Conservation (phyloP, 192 early-diverging fungal species). For the Phlyctochytrium bullatum region DNA sequence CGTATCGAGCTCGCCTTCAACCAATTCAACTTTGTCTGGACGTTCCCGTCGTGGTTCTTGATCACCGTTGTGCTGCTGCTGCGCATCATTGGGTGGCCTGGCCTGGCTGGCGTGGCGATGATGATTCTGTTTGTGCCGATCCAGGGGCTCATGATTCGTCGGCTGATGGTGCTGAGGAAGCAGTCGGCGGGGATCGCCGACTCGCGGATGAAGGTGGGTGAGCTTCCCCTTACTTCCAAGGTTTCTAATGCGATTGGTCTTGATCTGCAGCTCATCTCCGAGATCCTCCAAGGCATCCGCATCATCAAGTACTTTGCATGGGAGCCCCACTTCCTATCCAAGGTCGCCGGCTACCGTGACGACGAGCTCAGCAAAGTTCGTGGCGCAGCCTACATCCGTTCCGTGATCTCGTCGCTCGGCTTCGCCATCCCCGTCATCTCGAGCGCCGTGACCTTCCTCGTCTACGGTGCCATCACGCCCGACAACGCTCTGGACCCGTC, state of each 20-base stretch:
- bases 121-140: constrained; percentile 41
- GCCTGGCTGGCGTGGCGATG: constrained; percentile 46
- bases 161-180: constrained; percentile 34
- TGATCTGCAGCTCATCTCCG: constrained; percentile 57
- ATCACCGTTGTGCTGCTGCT: constrained; percentile 11
- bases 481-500: constrained; percentile 29
- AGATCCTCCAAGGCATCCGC: constrained; percentile 69
- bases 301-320: constrained; percentile 77
- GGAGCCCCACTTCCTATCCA: constrained; percentile 60
- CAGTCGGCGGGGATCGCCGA: constrained; percentile 60
- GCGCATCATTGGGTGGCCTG: constrained; percentile 24
- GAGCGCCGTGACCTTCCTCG: constrained; percentile 37
- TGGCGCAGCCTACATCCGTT: neutral
- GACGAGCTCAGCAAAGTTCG: constrained; percentile 25
- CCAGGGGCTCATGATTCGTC: constrained; percentile 37
- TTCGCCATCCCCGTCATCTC: constrained; percentile 41
- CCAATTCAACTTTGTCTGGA: constrained; percentile 19
- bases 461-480: constrained; percentile 31
- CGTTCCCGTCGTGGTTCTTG: constrained; percentile 15
- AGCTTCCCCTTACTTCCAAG: neutral
- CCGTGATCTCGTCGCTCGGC: constrained; percentile 31
- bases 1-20: constrained; percentile 41
- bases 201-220: constrained; percentile 55
- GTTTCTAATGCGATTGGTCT: no score
- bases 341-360: constrained; percentile 53